Conservation (phyloP, 2,329 filamentous ascomycete species). For the Xylariomycetidae sp. region DNA sequence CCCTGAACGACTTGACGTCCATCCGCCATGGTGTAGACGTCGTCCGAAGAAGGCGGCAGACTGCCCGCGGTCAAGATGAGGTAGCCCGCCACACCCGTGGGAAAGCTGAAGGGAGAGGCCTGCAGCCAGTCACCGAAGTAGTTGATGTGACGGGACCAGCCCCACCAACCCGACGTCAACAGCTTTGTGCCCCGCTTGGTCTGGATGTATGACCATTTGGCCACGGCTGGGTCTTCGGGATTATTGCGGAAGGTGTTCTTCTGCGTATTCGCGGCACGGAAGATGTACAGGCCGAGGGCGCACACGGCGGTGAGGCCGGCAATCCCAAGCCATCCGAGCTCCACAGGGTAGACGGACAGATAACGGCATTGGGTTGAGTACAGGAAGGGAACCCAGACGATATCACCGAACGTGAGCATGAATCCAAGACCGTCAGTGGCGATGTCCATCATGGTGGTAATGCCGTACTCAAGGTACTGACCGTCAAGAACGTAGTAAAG, state of each 20-base stretch:
- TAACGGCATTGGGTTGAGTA: slow-evolving; percentile 85
- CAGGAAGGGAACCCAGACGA: slow-evolving; percentile 88
- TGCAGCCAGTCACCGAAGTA: slow-evolving; percentile 94
- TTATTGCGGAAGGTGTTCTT: slow-evolving; percentile 93
- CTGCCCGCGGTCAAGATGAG: slow-evolving; percentile 59
- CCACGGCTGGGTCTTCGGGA: slow-evolving; percentile 75
- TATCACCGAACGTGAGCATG: slow-evolving; percentile 90
- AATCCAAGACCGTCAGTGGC: slow-evolving; percentile 90
- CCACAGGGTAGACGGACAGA: slow-evolving; percentile 73
- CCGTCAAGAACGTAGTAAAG: slow-evolving; percentile 79
- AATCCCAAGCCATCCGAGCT: slow-evolving; percentile 66
- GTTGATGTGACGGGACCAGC: slow-evolving; percentile 84
- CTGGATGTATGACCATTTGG: slow-evolving; percentile 79
- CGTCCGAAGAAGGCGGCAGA: slow-evolving; percentile 45
- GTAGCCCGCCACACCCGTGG: slow-evolving; percentile 79
- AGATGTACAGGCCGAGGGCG: slow-evolving; percentile 74
- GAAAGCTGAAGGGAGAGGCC: slow-evolving; percentile 83
- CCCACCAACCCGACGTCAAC: slow-evolving; percentile 88
- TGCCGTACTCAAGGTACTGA: slow-evolving; percentile 79
- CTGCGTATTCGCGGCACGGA: slow-evolving; percentile 86
- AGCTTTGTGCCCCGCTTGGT: slow-evolving; percentile 79
- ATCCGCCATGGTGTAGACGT: slow-evolving; percentile 39
- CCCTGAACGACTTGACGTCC: slow-evolving; percentile 67
- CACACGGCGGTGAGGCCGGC: slow-evolving; percentile 63
- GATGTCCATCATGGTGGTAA: slow-evolving; percentile 92